Conservation (phyloP, 495 filamentous ascomycete species). For the Penicillium cinerascens region DNA sequence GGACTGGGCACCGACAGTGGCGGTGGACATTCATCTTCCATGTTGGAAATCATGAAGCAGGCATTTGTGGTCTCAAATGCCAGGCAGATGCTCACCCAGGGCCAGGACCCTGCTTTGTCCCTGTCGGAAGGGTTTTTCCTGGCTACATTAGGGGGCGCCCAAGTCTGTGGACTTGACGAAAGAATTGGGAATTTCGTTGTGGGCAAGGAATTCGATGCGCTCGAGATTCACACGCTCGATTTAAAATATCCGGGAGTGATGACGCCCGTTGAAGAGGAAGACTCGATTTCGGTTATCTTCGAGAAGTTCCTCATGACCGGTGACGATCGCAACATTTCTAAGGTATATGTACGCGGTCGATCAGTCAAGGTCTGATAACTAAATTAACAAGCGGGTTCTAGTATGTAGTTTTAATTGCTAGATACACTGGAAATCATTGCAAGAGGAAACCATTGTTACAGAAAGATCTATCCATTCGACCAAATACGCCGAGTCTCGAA, state of each 20-base stretch:
- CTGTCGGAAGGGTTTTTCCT: slow-evolving; percentile 57
- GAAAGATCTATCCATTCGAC: no score
- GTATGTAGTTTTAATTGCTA: background rate
- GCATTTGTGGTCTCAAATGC: slow-evolving; percentile 61
- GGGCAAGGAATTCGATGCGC: slow-evolving; percentile 64
- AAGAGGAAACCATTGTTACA: background rate
- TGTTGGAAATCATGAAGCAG: slow-evolving; percentile 56
- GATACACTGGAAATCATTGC: background rate
- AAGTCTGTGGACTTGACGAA: slow-evolving; percentile 53
- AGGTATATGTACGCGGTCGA: slow-evolving; percentile 55
- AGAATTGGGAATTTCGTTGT: slow-evolving; percentile 56
- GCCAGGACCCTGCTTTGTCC: slow-evolving; percentile 45
- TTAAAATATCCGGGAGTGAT: slow-evolving; percentile 40
- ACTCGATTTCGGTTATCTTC: slow-evolving; percentile 45
- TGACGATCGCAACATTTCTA: slow-evolving; percentile 59
- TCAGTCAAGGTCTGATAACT: slow-evolving; percentile 50
- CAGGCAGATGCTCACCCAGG: slow-evolving; percentile 44
- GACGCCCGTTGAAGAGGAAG: slow-evolving; percentile 51
- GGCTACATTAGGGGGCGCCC: slow-evolving; percentile 60
- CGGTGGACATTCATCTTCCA: slow-evolving; percentile 59
- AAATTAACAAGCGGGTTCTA: background rate
- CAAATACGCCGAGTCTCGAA: background rate
- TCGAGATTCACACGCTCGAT: slow-evolving; percentile 45
- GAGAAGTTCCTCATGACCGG: slow-evolving; percentile 66
- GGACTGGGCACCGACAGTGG: slow-evolving; percentile 65